Evolutionary conservation across 2,329 filamentous ascomycete species (phyloP).

Genomic region (Didymella pinodella): DNA sequence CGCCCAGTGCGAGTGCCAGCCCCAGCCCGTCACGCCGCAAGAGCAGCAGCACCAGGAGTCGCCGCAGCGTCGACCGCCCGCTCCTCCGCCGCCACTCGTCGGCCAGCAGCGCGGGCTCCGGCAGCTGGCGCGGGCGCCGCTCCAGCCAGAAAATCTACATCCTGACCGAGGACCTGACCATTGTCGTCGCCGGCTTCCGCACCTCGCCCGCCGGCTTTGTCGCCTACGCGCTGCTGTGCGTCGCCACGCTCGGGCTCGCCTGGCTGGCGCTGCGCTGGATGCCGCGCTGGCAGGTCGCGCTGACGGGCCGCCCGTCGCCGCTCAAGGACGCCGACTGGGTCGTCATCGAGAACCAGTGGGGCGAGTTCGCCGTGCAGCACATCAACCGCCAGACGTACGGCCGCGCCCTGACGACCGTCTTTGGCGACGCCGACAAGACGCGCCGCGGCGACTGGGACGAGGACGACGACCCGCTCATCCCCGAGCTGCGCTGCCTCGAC

Average conservation of each 20-base stretch:
- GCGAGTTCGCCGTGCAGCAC: conserved; percentile 81
- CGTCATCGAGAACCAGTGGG: conserved; percentile 97
- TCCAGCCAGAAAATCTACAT: conserved; percentile 92
- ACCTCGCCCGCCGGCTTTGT: conserved; percentile 75
- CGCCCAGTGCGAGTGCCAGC: conserved; percentile 9
- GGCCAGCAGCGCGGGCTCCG: conserved; percentile 71
- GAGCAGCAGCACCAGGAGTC: conserved; percentile 68
- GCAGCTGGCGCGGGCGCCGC: conserved; percentile 65
- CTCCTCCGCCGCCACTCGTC: conserved; percentile 78
- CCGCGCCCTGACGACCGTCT: conserved; percentile 71
- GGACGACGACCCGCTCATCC: conserved; percentile 77
- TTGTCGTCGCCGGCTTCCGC: conserved; percentile 89
- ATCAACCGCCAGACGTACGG: conserved; percentile 68
- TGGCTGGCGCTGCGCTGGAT: conserved; percentile 91
- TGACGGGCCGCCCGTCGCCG: conserved; percentile 74
- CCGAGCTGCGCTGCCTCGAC: conserved; percentile 78
- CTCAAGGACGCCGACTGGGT: conserved; percentile 86
- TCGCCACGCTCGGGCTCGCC: conserved; percentile 75
- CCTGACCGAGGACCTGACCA: conserved; percentile 89
- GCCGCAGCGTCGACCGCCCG: conserved; percentile 64
- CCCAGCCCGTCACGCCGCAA: conserved; percentile 59
- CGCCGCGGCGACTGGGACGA: conserved; percentile 74
- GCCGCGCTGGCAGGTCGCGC: conserved; percentile 80
- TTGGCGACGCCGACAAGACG: conserved; percentile 71
- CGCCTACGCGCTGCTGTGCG: conserved; percentile 74